Percentiles rank a stretch among this genome's conserved stretches.
Conservation (phyloP, 805 yeast species). For the Ogataea dorogensis region DNA sequence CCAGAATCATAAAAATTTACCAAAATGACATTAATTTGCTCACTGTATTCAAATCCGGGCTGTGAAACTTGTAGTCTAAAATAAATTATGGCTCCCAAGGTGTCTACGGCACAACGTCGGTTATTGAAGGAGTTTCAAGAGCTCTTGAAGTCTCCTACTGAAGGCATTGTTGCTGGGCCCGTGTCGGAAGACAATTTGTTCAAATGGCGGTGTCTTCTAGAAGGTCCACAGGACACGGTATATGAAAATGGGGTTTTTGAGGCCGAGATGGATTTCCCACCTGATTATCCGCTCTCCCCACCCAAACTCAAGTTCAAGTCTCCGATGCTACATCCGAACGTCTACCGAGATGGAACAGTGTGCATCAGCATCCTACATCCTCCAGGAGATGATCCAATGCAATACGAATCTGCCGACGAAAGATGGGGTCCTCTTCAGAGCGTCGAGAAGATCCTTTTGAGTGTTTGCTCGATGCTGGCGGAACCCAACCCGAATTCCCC, state of each 20-base stretch:
- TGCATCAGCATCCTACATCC: conserved; percentile 94
- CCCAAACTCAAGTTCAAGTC: conserved; percentile 68
- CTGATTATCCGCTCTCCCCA: conserved; percentile 58
- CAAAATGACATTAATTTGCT: conserved; percentile 16
- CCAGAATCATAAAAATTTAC: conserved; percentile 57
- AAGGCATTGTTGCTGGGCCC: conserved; percentile 95
- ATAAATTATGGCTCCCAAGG: conserved; percentile 25
- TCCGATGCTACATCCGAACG: conserved; percentile 87
- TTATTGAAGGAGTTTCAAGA: conserved; percentile 88
- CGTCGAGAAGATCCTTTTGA: conserved; percentile 90
- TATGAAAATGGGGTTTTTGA: conserved; percentile 58
- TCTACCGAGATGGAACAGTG: conserved; percentile 91
- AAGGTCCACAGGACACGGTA: conserved; percentile 55
- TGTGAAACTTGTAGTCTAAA: not conserved
- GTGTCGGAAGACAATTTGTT: conserved; percentile 53
- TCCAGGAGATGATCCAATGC: conserved; percentile 96
- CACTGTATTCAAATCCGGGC: conserved; percentile 9
- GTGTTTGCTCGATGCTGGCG: conserved; percentile 94
- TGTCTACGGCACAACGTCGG: conserved; percentile 69
- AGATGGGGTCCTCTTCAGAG: conserved; percentile 98
- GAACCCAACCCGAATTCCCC: conserved; percentile 97
- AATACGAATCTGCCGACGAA: conserved; percentile 93
- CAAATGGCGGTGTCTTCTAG: conserved; percentile 52
- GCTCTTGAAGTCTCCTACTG: conserved; percentile 82
- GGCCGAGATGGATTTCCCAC: conserved; percentile 45